Conservation (phyloP, 2,329 filamentous ascomycete genomes). For the Shiraia bambusicola region DNA sequence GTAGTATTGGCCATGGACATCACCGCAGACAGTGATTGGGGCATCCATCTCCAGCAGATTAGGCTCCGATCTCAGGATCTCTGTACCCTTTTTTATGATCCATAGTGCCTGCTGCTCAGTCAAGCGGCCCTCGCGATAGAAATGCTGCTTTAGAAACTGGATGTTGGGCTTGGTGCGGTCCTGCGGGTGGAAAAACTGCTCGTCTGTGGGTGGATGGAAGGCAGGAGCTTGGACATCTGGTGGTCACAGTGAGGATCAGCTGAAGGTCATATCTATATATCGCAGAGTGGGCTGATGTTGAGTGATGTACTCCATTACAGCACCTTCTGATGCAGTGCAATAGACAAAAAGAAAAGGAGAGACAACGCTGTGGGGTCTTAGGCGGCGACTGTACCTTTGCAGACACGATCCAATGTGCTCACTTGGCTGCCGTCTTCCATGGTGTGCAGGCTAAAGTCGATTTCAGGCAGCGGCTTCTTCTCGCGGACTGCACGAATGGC, state of each 20-base stretch:
- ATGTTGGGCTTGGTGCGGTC: conserved; percentile 88
- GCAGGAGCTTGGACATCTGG: conserved; percentile 96
- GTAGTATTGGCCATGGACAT: conserved; percentile 98
- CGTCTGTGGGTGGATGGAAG: conserved; percentile 86
- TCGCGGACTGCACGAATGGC: conserved; percentile 87
- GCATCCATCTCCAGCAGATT: conserved; percentile 99
- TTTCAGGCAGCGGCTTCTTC: conserved; percentile 95
- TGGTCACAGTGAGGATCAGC: conserved; percentile 26
- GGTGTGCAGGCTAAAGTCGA: conserved; percentile 96
- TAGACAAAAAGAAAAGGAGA: too few relatives aligned
- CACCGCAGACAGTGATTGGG: conserved; percentile 96
- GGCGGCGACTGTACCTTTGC: conserved; percentile 73
- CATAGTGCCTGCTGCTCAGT: conserved; percentile 97
- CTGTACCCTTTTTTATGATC: conserved; percentile 86
- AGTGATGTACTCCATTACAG: background rate
- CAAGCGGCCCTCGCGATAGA: conserved; percentile 94
- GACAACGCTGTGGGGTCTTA: background rate
- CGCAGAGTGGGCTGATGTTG: conserved; percentile 1
- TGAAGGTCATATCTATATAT: conserved; percentile 19
- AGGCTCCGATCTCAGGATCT: conserved; percentile 84
- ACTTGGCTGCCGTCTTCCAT: conserved; percentile 98
- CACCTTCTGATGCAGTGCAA: background rate
- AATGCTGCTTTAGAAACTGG: conserved; percentile 94
- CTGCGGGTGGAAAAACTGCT: conserved; percentile 89
- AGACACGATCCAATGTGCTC: conserved; percentile 91